These are phyloP conservation scores for Pholiota molesta DNA, from an alignment of 768 basidiomycete species.

Conservation along the genomic window DNA sequence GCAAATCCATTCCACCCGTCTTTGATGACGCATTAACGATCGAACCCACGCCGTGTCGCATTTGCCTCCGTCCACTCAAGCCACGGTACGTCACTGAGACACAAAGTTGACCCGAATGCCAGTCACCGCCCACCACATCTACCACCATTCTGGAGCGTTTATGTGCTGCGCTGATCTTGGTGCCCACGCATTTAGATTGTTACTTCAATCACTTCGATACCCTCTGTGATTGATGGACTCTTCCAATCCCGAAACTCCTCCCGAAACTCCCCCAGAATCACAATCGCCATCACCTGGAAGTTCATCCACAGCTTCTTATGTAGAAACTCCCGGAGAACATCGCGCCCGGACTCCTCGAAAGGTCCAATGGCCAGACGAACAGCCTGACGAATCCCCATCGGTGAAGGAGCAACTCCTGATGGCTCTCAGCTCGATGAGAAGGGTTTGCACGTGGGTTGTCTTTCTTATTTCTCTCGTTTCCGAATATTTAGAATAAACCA, in stretches of 20 bases:
- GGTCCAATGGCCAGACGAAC: conserved; percentile 52
- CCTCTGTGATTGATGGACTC: neutral
- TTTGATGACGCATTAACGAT: no score
- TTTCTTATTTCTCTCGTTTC: conserved; percentile 11
- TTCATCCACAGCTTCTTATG: neutral
- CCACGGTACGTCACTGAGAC: neutral
- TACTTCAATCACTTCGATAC: neutral
- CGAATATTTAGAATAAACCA: conserved; percentile 23
- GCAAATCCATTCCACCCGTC: no score
- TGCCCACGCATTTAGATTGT: neutral
- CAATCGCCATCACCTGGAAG: neutral
- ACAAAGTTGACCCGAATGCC: neutral
- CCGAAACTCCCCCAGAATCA: no score
- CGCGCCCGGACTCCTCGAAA: conserved; percentile 49
- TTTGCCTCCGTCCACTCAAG: neutral
- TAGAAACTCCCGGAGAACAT: conserved; percentile 16
- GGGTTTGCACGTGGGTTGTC: conserved; percentile 49
- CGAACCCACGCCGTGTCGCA: no score
- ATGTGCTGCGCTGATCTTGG: neutral
- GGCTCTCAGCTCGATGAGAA: conserved; percentile 53
- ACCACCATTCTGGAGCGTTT: neutral
- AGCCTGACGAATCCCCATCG: neutral
- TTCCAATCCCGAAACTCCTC: neutral
- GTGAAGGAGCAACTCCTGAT: conserved; percentile 1
- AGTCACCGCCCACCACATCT: neutral